A percentile compares a stretch with the other conserved stretches of the same genome.
Conservation (phyloP, 306 rosid genomes). For the Potentilla sterilis region DNA sequence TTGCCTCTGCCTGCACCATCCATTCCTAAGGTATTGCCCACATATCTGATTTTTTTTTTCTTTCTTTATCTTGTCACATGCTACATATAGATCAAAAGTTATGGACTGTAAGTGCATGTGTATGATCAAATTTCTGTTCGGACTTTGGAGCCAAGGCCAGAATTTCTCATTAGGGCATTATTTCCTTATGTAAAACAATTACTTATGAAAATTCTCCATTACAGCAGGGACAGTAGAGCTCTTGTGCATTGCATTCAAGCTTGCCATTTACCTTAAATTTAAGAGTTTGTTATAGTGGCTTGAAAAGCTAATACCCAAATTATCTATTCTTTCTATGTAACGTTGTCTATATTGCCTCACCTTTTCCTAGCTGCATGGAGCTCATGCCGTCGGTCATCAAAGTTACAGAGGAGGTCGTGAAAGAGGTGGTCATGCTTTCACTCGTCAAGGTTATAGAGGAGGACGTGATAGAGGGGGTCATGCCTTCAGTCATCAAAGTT, state of each 20-base stretch:
- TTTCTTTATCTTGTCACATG: background rate
- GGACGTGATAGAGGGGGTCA: background rate
- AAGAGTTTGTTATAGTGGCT: background rate
- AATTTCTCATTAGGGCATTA: background rate
- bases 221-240: background rate
- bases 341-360: conserved; percentile 8
- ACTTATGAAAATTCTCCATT: background rate
- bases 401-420: conserved; percentile 34
- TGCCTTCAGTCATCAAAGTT: conserved; percentile 4
- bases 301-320: background rate
- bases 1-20: conserved; percentile 39
- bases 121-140: background rate
- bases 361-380: conserved; percentile 19
- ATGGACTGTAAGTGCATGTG: background rate
- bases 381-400: conserved; percentile 12
- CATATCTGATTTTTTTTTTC: conserved; percentile 9
- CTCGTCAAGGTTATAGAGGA: background rate
- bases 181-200: background rate
- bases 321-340: background rate
- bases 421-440: conserved; percentile 1
- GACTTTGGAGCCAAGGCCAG: background rate
- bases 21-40: conserved; percentile 37
- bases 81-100: background rate
- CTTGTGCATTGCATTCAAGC: background rate
- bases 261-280: background rate